phyloP scores from a whole-genome alignment of 2,329 filamentous ascomycete genomes.

The Calonectria pauciramosa region DNA sequence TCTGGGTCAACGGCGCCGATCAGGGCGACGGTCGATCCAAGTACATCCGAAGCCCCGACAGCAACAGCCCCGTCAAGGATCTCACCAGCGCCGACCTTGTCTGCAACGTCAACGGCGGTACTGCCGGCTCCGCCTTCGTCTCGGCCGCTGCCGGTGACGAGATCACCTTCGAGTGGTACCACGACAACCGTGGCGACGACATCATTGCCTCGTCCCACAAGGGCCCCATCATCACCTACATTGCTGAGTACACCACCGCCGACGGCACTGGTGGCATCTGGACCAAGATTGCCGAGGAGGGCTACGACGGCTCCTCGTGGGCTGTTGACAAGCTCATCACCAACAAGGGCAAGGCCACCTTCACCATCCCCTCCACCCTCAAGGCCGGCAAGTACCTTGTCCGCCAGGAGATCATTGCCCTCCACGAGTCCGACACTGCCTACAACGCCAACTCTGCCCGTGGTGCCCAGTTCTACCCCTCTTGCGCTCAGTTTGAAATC shows the following conservation, averaged over 20 bases:
- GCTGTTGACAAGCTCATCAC: slow-evolving; percentile 60
- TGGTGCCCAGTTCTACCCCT: slow-evolving; percentile 62
- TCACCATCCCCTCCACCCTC: slow-evolving; percentile 61
- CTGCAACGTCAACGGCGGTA: slow-evolving; percentile 60
- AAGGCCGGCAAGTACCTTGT: slow-evolving; percentile 66
- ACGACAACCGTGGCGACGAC: slow-evolving; percentile 63
- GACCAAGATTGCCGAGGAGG: slow-evolving; percentile 59
- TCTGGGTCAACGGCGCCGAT: slow-evolving; percentile 63
- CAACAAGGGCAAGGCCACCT: slow-evolving; percentile 63
- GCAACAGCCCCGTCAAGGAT: slow-evolving; percentile 62
- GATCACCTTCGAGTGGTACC: slow-evolving; percentile 65
- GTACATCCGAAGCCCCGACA: slow-evolving; percentile 61
- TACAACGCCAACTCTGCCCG: slow-evolving; percentile 50
- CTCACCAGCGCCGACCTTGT: slow-evolving; percentile 56
- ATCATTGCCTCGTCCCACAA: slow-evolving; percentile 67
- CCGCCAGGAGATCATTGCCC: slow-evolving; percentile 68
- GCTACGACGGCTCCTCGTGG: slow-evolving; percentile 57
- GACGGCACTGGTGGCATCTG: slow-evolving; percentile 65
- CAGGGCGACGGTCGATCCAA: slow-evolving; percentile 55
- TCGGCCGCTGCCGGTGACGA: slow-evolving; percentile 62
- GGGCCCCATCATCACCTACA: slow-evolving; percentile 67
- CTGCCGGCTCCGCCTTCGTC: slow-evolving; percentile 54
- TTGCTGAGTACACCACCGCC: slow-evolving; percentile 57
- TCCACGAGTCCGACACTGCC: slow-evolving; percentile 59
- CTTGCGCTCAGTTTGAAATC: slow-evolving; percentile 72